Conservation (phyloP, 768 basidiomycete genomes). For the Neoboletus magnificus region DNA sequence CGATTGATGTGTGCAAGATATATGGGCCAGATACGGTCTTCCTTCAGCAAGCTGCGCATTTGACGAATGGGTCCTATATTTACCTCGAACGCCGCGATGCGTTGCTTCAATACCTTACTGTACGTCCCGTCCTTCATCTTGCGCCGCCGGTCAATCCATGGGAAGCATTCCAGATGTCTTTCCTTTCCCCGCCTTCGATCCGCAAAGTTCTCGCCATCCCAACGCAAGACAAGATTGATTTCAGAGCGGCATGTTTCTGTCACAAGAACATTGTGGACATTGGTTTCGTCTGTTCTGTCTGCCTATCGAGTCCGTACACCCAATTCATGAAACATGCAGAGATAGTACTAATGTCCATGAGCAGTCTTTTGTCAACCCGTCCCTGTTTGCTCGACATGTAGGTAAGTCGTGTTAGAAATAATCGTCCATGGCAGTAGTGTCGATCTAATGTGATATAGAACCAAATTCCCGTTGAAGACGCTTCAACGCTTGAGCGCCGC, state of each 20-base stretch:
- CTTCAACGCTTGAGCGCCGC: conserved; percentile 75
- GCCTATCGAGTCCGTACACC: conserved; percentile 77
- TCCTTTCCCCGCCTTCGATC: conserved; percentile 65
- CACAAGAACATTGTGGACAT: conserved; percentile 96
- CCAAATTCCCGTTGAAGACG: conserved; percentile 93
- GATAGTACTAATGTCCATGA: conserved; percentile 9
- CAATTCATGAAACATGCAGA: background rate
- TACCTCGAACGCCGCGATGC: conserved; percentile 76
- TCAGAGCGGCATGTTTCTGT: conserved; percentile 97
- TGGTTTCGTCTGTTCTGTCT: conserved; percentile 98
- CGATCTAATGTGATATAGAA: conserved; percentile 44
- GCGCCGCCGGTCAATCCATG: conserved; percentile 1
- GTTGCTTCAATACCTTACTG: conserved; percentile 89
- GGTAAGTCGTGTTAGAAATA: conserved; percentile 48
- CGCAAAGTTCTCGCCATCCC: conserved; percentile 79
- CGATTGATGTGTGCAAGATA: conserved; percentile 94
- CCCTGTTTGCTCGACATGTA: conserved; percentile 91
- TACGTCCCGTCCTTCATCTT: conserved; percentile 29
- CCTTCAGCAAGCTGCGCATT: conserved; percentile 93
- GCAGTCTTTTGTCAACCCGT: conserved; percentile 92
- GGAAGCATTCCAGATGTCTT: conserved; percentile 68
- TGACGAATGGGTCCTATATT: conserved; percentile 94
- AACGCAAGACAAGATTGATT: conserved; percentile 93
- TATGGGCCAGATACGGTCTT: conserved; percentile 90
- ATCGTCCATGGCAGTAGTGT: background rate